Conservation (phyloP, 805 yeast genomes). For the Phaffomyces thermotolerans region DNA sequence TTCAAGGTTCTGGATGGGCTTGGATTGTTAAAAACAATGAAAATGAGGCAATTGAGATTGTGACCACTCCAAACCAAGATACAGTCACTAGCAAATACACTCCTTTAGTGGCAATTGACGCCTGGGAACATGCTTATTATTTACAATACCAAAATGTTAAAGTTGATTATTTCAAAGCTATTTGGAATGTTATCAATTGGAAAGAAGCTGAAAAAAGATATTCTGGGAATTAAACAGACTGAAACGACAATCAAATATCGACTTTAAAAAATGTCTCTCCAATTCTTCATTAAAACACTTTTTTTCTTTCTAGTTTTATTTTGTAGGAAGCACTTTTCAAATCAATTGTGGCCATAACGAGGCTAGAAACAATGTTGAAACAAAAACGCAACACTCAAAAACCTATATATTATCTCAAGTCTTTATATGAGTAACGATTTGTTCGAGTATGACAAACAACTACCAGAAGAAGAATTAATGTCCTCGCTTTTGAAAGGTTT, state of each 20-base stretch:
- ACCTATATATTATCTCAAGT: neutral
- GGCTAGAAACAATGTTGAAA: neutral
- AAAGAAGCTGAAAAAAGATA: slow-evolving; percentile 76
- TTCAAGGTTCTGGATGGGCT: slow-evolving; percentile 96
- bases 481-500: slow-evolving; percentile 12
- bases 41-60: slow-evolving; percentile 69
- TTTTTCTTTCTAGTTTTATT: too few species aligned
- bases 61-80: slow-evolving; percentile 82
- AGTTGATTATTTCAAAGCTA: slow-evolving; percentile 86
- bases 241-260: too few species aligned
- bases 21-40: slow-evolving; percentile 77
- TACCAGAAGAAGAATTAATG: slow-evolving; percentile 7
- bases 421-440: neutral
- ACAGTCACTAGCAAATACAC: slow-evolving; percentile 58
- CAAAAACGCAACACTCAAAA: neutral
- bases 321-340: too few species aligned
- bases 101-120: slow-evolving; percentile 85
- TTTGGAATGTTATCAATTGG: slow-evolving; percentile 95
- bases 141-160: slow-evolving; percentile 88
- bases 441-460: slow-evolving; percentile 2
- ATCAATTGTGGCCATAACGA: too few species aligned
- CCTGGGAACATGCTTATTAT: slow-evolving; percentile 97
- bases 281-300: too few species aligned
- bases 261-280: too few species aligned
- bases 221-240: neutral